Conservation (phyloP, 257 asterid genomes). For the Ajuga chamaepitys region DNA sequence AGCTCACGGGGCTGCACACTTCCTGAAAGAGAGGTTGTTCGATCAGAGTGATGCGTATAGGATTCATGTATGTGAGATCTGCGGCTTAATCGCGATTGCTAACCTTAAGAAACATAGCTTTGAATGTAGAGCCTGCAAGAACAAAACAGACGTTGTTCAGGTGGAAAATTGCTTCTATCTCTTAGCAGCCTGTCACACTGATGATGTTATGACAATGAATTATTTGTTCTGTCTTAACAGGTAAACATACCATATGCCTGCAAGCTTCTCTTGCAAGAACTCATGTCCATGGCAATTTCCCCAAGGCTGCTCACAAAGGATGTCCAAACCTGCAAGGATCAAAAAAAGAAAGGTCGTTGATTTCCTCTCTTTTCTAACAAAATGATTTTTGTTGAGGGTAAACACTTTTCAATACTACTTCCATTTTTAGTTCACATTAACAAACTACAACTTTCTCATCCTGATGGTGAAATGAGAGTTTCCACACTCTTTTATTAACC, state of each 20-base stretch:
- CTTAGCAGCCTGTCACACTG: not conserved
- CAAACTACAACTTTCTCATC: too few species aligned
- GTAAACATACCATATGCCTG: slow-evolving; percentile 67
- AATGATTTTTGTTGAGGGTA: not conserved
- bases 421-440: too few species aligned
- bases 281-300: slow-evolving; percentile 77
- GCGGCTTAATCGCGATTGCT: slow-evolving; percentile 70
- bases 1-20: slow-evolving; percentile 84
- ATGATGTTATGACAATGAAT: not conserved
- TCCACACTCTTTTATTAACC: too few species aligned
- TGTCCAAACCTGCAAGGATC: slow-evolving; percentile 27
- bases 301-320: slow-evolving; percentile 62
- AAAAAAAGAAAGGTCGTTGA: slow-evolving; percentile 22
- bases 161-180: slow-evolving; percentile 5
- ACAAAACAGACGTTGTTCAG: slow-evolving; percentile 76
- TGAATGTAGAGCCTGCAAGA: slow-evolving; percentile 70
- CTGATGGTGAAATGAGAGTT: too few species aligned
- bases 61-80: slow-evolving; percentile 58
- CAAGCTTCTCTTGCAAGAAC: slow-evolving; percentile 67
- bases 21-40: slow-evolving; percentile 69
- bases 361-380: too few species aligned
- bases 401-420: too few species aligned
- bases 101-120: slow-evolving; percentile 57
- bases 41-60: slow-evolving; percentile 78
- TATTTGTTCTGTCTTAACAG: slow-evolving; percentile 21